Evolutionary conservation across 2,329 filamentous ascomycete species (phyloP), one percentile per base, ranked within the genome.

Genomic region (Exophiala calicioides): DNA sequence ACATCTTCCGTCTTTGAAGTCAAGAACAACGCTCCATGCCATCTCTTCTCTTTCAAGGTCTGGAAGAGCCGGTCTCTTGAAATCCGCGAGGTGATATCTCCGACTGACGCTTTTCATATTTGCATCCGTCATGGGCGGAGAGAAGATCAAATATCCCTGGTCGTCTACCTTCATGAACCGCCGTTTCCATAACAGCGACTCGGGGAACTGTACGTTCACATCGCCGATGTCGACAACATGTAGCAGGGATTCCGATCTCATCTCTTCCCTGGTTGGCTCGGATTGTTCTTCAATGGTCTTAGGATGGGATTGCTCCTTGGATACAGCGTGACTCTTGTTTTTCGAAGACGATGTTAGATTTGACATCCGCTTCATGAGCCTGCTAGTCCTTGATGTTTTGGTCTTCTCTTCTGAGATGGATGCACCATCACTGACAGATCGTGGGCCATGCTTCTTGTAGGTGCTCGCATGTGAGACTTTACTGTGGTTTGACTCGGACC

Each of bases 171-270:
- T 85, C 69, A 96, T 83, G 61, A 85, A 90, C 50, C 93, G 83
- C 44, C 91, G 86, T 73, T 97, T 98, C 93, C 93, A 98, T 9
- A 98, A 77, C 35, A 98, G 76, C 44, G 89, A 95, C 64, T 97
- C 91, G 0, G 93, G 93, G 65, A 98, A 96, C 65, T 98, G 93
- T 8, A 97, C 88, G 60, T 98, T 97, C 54, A 98, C 85, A 61
- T 96, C 88, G 37, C 90, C 89, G 66, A 95, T 79, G 52, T 85
- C 83, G 3, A 88, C 76, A 19, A 84, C 76, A 41, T 82, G 72
- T 26, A 69, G 71, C 38, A 55, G 58, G n/a, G 46, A 47, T 26
- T 57, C 55, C 6, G 47, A 36, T 21, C 43, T 34, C 10, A 47
- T 47, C 27, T 47, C 36, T 16, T 47, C 39, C 31, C 46, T 16